Percentiles rank a stretch among this genome's conserved stretches.
These are phyloP conservation scores for Mycotypha africana DNA, from an alignment of 371 early-diverging fungal genomes.

Conservation along the genomic window DNA sequence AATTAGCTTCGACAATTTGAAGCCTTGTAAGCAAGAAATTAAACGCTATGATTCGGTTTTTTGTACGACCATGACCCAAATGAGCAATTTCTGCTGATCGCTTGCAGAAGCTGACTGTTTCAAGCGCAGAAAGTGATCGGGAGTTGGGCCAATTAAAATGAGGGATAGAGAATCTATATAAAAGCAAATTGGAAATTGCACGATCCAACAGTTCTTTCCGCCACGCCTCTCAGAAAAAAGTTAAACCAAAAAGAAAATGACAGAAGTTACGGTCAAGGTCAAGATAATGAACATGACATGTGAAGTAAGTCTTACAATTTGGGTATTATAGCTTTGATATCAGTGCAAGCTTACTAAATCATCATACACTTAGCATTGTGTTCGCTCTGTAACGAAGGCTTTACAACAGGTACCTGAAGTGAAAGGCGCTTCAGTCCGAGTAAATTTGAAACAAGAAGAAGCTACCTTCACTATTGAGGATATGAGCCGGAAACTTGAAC, in stretches of 20 bases:
- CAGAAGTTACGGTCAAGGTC: conserved; percentile 6
- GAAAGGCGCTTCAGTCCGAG: conserved; percentile 5
- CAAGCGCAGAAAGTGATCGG: too few species aligned
- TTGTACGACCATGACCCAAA: too few species aligned
- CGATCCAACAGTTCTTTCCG: too few species aligned
- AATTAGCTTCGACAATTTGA: too few species aligned
- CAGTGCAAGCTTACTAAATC: not conserved
- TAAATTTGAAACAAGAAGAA: conserved; percentile 20
- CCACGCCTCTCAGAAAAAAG: too few species aligned
- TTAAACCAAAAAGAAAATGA: conserved; percentile 7
- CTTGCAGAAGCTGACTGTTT: too few species aligned
- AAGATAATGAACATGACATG: conserved; percentile 35
- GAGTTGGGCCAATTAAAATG: too few species aligned
- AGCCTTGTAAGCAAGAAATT: too few species aligned
- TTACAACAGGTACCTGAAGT: conserved; percentile 16
- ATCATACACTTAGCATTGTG: conserved; percentile 53
- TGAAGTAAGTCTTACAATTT: conserved; percentile 6
- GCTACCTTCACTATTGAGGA: conserved; percentile 13
- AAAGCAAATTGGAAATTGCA: too few species aligned
- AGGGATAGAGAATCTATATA: too few species aligned
- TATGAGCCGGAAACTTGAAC: not conserved
- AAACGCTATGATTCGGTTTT: too few species aligned
- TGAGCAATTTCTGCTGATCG: too few species aligned
- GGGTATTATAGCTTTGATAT: not conserved
- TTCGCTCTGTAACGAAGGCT: conserved; percentile 52